phyloP scores from a whole-genome alignment of 2,329 filamentous ascomycete genomes.

The Aureobasidium sp. region DNA sequence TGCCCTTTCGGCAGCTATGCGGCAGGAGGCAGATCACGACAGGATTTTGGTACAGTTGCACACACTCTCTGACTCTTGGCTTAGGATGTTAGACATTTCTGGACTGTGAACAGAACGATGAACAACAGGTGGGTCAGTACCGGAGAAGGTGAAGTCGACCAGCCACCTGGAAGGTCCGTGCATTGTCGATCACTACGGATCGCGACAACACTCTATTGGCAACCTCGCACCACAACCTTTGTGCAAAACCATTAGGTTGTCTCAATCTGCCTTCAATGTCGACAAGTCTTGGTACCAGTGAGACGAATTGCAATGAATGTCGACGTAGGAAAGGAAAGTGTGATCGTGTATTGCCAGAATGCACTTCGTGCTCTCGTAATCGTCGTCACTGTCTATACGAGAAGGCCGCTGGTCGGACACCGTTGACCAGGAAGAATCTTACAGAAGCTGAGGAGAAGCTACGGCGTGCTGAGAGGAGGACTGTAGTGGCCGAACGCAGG shows the following conservation, averaged over 20 bases:
- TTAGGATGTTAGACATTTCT: not conserved
- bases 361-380: slow-evolving; percentile 33
- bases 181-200: not conserved
- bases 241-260: not conserved
- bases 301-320: slow-evolving; percentile 20
- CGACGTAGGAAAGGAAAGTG: slow-evolving; percentile 22
- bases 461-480: slow-evolving; percentile 20
- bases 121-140: not conserved
- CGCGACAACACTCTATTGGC: not conserved
- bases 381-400: slow-evolving; percentile 41
- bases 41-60: no score
- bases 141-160: not conserved
- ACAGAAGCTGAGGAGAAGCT: slow-evolving; percentile 37
- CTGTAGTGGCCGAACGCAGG: slow-evolving; percentile 16
- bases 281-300: not conserved
- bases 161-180: not conserved
- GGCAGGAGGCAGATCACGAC: no score
- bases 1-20: no score
- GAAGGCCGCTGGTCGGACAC: slow-evolving; percentile 36
- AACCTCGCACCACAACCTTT: not conserved
- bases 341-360: slow-evolving; percentile 29
- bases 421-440: slow-evolving; percentile 39
- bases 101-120: not conserved
- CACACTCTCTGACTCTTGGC: not conserved
- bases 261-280: not conserved